Conservation (phyloP, 1,139 yeast genomes). For the Saccharomyces hybrid region DNA sequence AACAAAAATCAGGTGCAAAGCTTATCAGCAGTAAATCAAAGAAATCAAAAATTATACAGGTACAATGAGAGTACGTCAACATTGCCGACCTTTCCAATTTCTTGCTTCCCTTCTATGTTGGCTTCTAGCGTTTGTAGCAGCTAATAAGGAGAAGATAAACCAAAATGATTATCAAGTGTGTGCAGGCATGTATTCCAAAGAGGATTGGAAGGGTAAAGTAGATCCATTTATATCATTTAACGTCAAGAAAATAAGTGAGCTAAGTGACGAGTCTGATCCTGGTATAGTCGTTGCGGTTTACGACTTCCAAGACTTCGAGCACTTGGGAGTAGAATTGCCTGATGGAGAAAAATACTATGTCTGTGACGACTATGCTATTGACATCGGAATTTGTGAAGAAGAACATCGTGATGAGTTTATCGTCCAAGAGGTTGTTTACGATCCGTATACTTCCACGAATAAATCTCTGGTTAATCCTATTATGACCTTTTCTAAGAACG, state of each 20-base stretch:
- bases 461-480: constrained; percentile 43
- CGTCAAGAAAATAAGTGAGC: constrained; percentile 37
- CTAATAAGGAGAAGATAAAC: constrained; percentile 46
- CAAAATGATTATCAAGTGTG: constrained; percentile 57
- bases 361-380: constrained; percentile 66
- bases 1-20: neutral
- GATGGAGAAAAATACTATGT: constrained; percentile 46
- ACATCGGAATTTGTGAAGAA: constrained; percentile 47
- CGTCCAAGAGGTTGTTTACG: constrained; percentile 34
- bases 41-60: neutral
- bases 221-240: constrained; percentile 56
- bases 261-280: constrained; percentile 32
- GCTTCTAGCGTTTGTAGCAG: constrained; percentile 22
- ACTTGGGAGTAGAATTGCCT: constrained; percentile 47
- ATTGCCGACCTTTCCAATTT: neutral
- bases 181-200: constrained; percentile 80
- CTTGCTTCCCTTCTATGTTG: neutral
- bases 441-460: constrained; percentile 35
- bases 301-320: constrained; percentile 70
- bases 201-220: constrained; percentile 78
- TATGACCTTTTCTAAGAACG: constrained; percentile 47
- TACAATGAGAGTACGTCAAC: neutral
- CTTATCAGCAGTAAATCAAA: neutral
- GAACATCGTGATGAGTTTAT: constrained; percentile 57
- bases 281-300: constrained; percentile 64